Evolutionary conservation across 2,329 filamentous ascomycete species (phyloP).

Genomic region (Penicillium sp.): DNA sequence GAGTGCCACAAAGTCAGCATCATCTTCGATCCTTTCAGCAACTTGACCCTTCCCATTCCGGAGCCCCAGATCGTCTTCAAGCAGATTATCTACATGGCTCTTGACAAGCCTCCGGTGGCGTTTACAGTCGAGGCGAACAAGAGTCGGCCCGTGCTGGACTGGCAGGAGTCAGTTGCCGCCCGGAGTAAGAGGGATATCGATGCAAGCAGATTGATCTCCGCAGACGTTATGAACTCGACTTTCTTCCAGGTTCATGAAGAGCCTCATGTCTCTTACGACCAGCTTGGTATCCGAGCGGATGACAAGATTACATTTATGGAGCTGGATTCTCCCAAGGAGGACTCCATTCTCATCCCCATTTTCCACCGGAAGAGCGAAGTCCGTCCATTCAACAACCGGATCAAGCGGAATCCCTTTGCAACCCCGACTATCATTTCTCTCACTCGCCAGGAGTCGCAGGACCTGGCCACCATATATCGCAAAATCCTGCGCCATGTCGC

Average conservation of each 20-base stretch:
- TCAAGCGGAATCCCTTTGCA: slow-evolving; percentile 36
- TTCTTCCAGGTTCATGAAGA: slow-evolving; percentile 87
- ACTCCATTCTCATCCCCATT: slow-evolving; percentile 46
- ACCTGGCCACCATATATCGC: slow-evolving; percentile 67
- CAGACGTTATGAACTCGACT: slow-evolving; percentile 74
- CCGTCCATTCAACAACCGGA: not conserved
- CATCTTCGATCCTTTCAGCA: slow-evolving; percentile 96
- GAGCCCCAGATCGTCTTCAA: slow-evolving; percentile 77
- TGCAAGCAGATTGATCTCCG: slow-evolving; percentile 64
- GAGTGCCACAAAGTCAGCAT: slow-evolving; percentile 93
- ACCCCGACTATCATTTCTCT: slow-evolving; percentile 63
- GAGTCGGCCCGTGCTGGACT: slow-evolving; percentile 54
- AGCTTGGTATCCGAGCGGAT: slow-evolving; percentile 58
- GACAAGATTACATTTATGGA: slow-evolving; percentile 71
- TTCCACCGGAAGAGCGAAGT: slow-evolving; percentile 39
- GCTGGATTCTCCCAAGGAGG: slow-evolving; percentile 56
- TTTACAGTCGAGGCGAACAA: slow-evolving; percentile 73
- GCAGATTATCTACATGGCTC: slow-evolving; percentile 69
- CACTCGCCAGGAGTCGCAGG: slow-evolving; percentile 63
- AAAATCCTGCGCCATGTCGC: slow-evolving; percentile 74
- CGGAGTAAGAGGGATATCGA: slow-evolving; percentile 42
- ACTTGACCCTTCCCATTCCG: slow-evolving; percentile 83
- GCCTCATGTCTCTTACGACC: slow-evolving; percentile 55
- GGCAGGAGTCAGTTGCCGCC: slow-evolving; percentile 51
- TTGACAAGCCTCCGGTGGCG: slow-evolving; percentile 64